A percentile compares a stretch with the other conserved stretches of the same genome.
Evolutionary conservation across 2,329 filamentous ascomycete species (phyloP).

Genomic region (Arachnopeziza araneosa): DNA sequence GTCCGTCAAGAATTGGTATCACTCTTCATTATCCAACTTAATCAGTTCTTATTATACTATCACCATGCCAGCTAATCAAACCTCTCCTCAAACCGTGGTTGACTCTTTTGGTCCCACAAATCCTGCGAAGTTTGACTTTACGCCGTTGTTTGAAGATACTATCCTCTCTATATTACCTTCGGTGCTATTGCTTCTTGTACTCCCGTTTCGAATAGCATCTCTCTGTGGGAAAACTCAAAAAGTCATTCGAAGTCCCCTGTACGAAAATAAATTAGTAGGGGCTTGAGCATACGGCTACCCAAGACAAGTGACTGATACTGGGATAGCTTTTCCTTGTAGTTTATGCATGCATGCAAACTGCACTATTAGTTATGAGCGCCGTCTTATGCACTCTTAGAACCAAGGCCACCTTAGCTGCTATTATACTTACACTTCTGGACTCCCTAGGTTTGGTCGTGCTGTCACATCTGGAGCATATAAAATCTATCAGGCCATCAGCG

Average conservation of each 20-base stretch:
- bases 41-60: too few species aligned
- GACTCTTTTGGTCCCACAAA: conserved; percentile 17
- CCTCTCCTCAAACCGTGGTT: conserved; percentile 1
- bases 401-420: too few species aligned
- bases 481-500: too few species aligned
- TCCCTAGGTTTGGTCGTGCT: too few species aligned
- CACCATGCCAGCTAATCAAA: conserved; percentile 9
- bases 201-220: conserved; percentile 16
- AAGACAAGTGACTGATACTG: neutral
- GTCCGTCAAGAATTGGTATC: too few species aligned
- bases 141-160: conserved; percentile 20
- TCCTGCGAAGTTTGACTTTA: conserved; percentile 22
- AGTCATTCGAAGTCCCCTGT: too few species aligned
- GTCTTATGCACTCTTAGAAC: neutral
- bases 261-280: too few species aligned
- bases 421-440: too few species aligned
- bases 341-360: conserved; percentile 18
- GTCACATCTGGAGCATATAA: too few species aligned
- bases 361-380: conserved; percentile 12
- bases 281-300: too few species aligned
- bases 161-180: conserved; percentile 21
- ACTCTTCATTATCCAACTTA: too few species aligned
- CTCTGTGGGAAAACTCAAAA: too few species aligned
- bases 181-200: conserved; percentile 13
- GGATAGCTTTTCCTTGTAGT: conserved; percentile 27